phyloP scores from a whole-genome alignment of 306 rosid species.

The Albizia julibrissin region DNA sequence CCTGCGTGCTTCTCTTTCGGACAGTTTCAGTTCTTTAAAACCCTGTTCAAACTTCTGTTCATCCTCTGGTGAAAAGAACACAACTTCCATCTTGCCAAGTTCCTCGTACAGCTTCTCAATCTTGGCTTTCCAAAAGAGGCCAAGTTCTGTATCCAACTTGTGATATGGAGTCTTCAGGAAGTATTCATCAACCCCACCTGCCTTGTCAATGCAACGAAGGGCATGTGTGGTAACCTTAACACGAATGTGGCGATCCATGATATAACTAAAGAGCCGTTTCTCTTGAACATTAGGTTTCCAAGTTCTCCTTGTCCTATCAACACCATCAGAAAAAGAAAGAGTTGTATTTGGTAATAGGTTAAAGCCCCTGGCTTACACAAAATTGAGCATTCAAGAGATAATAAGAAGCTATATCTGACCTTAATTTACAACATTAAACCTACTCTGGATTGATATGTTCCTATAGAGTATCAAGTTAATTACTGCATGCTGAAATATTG shows the following conservation, averaged over 20 bases:
- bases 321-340: slow-evolving; percentile 34
- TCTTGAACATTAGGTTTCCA: slow-evolving; percentile 98
- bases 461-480: not conserved
- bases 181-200: slow-evolving; percentile 94
- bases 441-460: not conserved
- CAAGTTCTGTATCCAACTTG: slow-evolving; percentile 88
- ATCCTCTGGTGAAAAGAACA: slow-evolving; percentile 68
- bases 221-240: slow-evolving; percentile 92
- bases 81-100: slow-evolving; percentile 72
- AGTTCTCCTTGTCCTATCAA: slow-evolving; percentile 70
- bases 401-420: slow-evolving; percentile 2
- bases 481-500: slow-evolving; percentile 3
- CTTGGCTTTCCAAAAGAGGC: slow-evolving; percentile 87
- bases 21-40: slow-evolving; percentile 60
- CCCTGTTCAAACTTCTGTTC: slow-evolving; percentile 68
- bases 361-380: slow-evolving; percentile 25
- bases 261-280: slow-evolving; percentile 90
- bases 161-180: slow-evolving; percentile 87
- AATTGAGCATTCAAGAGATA: slow-evolving; percentile 23
- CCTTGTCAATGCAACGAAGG: slow-evolving; percentile 90
- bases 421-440: slow-evolving; percentile 3
- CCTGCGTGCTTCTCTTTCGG: slow-evolving; percentile 61
- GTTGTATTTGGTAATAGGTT: slow-evolving; percentile 10
- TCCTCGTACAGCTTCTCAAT: slow-evolving; percentile 76
- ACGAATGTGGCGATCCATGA: slow-evolving; percentile 82